phyloP scores from a whole-genome alignment of 805 yeast species.

The Spathaspora hagerdaliae region DNA sequence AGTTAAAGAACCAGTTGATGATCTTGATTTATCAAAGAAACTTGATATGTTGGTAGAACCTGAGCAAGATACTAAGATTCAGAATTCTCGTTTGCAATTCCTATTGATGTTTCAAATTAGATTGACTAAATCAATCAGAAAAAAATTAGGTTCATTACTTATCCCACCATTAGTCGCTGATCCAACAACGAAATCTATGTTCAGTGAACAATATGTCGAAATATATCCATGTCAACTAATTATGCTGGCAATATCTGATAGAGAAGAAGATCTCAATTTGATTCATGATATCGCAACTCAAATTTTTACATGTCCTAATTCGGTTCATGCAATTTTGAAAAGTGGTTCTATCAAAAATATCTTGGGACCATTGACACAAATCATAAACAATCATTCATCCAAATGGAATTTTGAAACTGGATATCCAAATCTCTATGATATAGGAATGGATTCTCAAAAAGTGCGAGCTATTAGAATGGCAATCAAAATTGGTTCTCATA shows the following conservation, averaged over 20 bases:
- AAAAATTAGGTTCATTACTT: conserved; percentile 42
- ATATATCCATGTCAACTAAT: conserved; percentile 50
- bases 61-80: conserved; percentile 10
- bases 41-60: conserved; percentile 13
- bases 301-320: conserved; percentile 41
- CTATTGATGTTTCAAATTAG: conserved; percentile 58
- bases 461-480: conserved; percentile 26
- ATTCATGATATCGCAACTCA: conserved; percentile 33
- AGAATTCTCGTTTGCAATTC: conserved; percentile 53
- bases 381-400: conserved; percentile 41
- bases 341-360: conserved; percentile 39
- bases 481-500: conserved; percentile 26
- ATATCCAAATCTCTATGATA: conserved; percentile 25
- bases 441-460: conserved; percentile 10
- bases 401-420: conserved; percentile 32
- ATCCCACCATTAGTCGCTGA: conserved; percentile 57
- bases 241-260: conserved; percentile 44
- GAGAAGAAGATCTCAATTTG: conserved; percentile 44
- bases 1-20: conserved; percentile 10
- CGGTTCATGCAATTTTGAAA: conserved; percentile 37
- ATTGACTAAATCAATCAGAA: conserved; percentile 50
- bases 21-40: conserved; percentile 6
- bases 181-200: conserved; percentile 39
- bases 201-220: conserved; percentile 51
- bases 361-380: conserved; percentile 42